phyloP scores from a whole-genome alignment of 2,329 filamentous ascomycete genomes.

The Dactylellina haptotyla region DNA sequence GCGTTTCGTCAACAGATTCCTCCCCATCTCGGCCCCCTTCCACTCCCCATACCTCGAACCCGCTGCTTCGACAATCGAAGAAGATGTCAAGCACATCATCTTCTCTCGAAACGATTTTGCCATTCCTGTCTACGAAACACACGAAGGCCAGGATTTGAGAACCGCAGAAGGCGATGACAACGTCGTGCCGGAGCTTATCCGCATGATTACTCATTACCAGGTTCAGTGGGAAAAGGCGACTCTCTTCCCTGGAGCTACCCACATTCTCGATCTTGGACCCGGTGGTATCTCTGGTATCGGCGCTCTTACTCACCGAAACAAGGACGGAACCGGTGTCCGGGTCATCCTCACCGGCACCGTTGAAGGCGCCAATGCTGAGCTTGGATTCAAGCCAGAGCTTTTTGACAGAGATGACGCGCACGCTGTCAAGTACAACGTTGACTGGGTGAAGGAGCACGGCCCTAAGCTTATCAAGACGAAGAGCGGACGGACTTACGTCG shows the following conservation, averaged over 20 bases:
- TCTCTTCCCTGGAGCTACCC: slow-evolving; percentile 86
- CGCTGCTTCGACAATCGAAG: slow-evolving; percentile 82
- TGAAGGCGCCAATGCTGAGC: slow-evolving; percentile 85
- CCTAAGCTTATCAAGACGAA: slow-evolving; percentile 92
- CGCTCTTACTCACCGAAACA: slow-evolving; percentile 96
- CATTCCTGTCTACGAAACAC: slow-evolving; percentile 89
- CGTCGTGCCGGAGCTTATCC: slow-evolving; percentile 84
- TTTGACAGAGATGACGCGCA: slow-evolving; percentile 96
- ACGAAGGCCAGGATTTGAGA: slow-evolving; percentile 85
- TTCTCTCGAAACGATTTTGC: slow-evolving; percentile 74
- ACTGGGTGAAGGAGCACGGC: slow-evolving; percentile 98
- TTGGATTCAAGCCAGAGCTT: slow-evolving; percentile 97
- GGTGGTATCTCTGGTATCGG: slow-evolving; percentile 96
- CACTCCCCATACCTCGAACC: slow-evolving; percentile 92
- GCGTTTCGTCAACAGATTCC: slow-evolving; percentile 94
- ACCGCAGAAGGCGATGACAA: slow-evolving; percentile 68
- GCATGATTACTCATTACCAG: slow-evolving; percentile 91
- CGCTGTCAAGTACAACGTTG: slow-evolving; percentile 90
- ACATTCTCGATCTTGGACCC: slow-evolving; percentile 95
- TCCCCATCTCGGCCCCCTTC: slow-evolving; percentile 97
- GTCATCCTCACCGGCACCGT: slow-evolving; percentile 95
- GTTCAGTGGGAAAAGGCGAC: slow-evolving; percentile 98
- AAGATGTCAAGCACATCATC: slow-evolving; percentile 88
- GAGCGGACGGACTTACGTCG: slow-evolving; percentile 86
- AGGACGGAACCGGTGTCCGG: slow-evolving; percentile 96